Conservation (phyloP, 129 eudicot genomes). For the Artemisia tridentata region DNA sequence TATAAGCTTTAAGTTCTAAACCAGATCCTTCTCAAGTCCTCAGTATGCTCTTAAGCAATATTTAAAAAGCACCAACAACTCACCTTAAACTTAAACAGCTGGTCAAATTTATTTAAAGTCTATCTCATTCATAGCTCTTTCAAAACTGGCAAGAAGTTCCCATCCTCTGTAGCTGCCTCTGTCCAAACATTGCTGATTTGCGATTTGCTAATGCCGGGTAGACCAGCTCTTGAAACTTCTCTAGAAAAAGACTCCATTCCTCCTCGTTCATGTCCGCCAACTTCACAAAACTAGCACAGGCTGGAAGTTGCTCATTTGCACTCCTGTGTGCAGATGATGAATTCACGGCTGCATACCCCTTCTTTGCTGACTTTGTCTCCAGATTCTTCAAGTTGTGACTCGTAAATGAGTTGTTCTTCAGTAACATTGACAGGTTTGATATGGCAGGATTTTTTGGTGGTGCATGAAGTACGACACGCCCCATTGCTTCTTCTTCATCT, state of each 20-base stretch:
- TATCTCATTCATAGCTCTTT: slow-evolving; percentile 10
- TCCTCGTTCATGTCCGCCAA: slow-evolving; percentile 61
- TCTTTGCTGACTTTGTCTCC: slow-evolving; percentile 35
- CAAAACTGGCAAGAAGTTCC: slow-evolving; percentile 66
- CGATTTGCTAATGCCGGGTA: slow-evolving; percentile 57
- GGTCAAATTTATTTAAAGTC: slow-evolving; percentile 15
- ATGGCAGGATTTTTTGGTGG: slow-evolving; percentile 11
- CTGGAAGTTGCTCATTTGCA: slow-evolving; percentile 67
- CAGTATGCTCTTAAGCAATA: slow-evolving; percentile 14
- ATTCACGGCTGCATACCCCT: slow-evolving; percentile 30
- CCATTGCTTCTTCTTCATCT: slow-evolving; percentile 30
- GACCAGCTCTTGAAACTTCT: slow-evolving; percentile 62
- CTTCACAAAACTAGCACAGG: slow-evolving; percentile 65
- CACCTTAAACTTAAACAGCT: not conserved
- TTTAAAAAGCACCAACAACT: slow-evolving; percentile 17
- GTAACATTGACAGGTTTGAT: slow-evolving; percentile 1
- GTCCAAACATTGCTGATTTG: slow-evolving; percentile 44
- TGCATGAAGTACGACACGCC: slow-evolving; percentile 11
- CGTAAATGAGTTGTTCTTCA: slow-evolving; percentile 26
- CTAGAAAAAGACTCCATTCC: slow-evolving; percentile 60
- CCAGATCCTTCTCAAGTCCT: slow-evolving; percentile 20
- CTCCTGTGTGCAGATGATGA: slow-evolving; percentile 68
- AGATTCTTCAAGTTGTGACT: slow-evolving; percentile 32
- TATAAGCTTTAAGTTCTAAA: slow-evolving; percentile 1
- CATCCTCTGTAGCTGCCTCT: slow-evolving; percentile 54